Conservation (phyloP, 2,329 filamentous ascomycete genomes). For the Pseudogymnoascus sp. region DNA sequence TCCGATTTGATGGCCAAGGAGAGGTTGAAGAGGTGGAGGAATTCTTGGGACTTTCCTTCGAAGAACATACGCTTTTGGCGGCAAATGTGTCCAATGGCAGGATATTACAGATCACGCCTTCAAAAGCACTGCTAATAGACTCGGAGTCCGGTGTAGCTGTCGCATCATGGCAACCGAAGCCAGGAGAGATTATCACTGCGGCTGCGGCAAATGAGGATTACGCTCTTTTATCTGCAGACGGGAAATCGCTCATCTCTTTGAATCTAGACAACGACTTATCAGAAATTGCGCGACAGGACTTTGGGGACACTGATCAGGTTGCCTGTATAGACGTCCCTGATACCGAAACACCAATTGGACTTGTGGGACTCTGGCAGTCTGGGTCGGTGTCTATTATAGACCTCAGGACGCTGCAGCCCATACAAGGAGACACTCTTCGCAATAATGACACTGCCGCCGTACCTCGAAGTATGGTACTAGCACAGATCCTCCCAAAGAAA, state of each 20-base stretch:
- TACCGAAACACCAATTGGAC: slow-evolving; percentile 52
- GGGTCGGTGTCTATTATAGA: slow-evolving; percentile 69
- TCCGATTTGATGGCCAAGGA: slow-evolving; percentile 64
- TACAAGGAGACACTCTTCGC: slow-evolving; percentile 56
- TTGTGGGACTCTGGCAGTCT: slow-evolving; percentile 83
- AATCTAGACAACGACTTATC: slow-evolving; percentile 51
- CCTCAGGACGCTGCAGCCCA: slow-evolving; percentile 54
- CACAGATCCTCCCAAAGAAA: slow-evolving; percentile 59
- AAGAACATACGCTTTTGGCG: slow-evolving; percentile 63
- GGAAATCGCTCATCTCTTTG: slow-evolving; percentile 63
- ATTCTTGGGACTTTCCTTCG: slow-evolving; percentile 62
- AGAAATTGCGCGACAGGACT: slow-evolving; percentile 49
- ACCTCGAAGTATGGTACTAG: slow-evolving; percentile 72
- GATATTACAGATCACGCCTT: slow-evolving; percentile 69
- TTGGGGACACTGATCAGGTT: slow-evolving; percentile 64
- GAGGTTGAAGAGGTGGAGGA: slow-evolving; percentile 80
- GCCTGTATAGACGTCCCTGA: slow-evolving; percentile 72
- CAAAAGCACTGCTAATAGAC: slow-evolving; percentile 54
- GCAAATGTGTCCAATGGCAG: slow-evolving; percentile 54
- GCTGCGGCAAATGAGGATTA: slow-evolving; percentile 65
- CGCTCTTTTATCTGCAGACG: slow-evolving; percentile 67
- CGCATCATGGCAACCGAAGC: slow-evolving; percentile 48
- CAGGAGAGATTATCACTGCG: slow-evolving; percentile 58
- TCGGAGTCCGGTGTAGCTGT: slow-evolving; percentile 45
- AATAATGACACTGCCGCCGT: slow-evolving; percentile 64